Conservation (phyloP, 1,284 basidiomycete species). For the Pseudozyma tsukubaensis region DNA sequence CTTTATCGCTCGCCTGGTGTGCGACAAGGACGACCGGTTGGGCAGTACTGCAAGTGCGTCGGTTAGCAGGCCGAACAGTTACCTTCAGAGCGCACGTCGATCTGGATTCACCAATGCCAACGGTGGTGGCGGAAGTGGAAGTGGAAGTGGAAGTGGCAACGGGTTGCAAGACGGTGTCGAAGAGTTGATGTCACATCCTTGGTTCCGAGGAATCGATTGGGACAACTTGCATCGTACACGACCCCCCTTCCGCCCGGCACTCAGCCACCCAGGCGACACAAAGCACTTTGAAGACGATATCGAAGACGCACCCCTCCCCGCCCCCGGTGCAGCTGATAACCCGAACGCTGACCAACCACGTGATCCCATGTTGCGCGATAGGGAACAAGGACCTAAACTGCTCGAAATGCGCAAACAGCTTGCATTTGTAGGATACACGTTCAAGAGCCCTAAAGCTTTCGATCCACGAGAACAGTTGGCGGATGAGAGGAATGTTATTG, state of each 20-base stretch:
- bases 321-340: conserved; percentile 83
- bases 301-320: conserved; percentile 83
- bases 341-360: conserved; percentile 76
- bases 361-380: conserved; percentile 86
- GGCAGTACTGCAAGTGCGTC: conserved; percentile 79
- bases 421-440: conserved; percentile 76
- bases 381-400: conserved; percentile 83
- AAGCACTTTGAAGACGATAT: conserved; percentile 78
- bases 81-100: conserved; percentile 78
- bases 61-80: conserved; percentile 79
- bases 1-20: conserved; percentile 86
- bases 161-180: conserved; percentile 79
- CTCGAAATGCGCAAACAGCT: conserved; percentile 89
- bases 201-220: conserved; percentile 64
- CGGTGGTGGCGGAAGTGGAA: conserved; percentile 10
- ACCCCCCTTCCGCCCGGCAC: conserved; percentile 88
- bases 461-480: conserved; percentile 50
- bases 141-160: conserved; percentile 20
- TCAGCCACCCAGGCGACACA: conserved; percentile 70
- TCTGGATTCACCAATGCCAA: conserved; percentile 75
- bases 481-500: conserved; percentile 44
- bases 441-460: conserved; percentile 61
- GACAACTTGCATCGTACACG: conserved; percentile 71
- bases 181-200: conserved; percentile 79
- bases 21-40: conserved; percentile 92